Evolutionary conservation across 179 eudicot species (phyloP).

Genomic region (Kewa caespitosa): DNA sequence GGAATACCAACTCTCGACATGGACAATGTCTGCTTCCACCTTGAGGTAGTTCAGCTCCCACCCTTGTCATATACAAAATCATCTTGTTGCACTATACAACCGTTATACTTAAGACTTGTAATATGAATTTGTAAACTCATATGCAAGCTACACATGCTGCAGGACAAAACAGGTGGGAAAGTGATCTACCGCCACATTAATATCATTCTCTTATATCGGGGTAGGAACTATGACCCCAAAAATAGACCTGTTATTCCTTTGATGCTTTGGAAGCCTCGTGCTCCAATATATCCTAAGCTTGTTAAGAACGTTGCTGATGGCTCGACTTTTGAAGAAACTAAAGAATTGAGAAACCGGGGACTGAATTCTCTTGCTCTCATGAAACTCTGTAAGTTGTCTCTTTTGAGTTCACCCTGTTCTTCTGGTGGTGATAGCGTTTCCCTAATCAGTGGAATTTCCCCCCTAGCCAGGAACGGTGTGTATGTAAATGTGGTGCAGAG

Average conservation of each 20-base stretch:
- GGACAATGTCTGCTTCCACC: slow-evolving; percentile 71
- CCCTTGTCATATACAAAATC: background rate
- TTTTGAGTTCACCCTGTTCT: background rate
- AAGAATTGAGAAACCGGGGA: slow-evolving; percentile 76
- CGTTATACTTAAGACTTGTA: no score
- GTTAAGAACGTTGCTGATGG: slow-evolving; percentile 88
- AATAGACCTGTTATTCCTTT: slow-evolving; percentile 67
- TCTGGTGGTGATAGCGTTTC: background rate
- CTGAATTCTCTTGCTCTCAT: slow-evolving; percentile 55
- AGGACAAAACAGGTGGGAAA: slow-evolving; percentile 91
- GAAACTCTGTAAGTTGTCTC: slow-evolving; percentile 64
- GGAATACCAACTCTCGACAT: slow-evolving; percentile 88
- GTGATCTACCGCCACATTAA: slow-evolving; percentile 71
- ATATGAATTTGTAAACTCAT: slow-evolving; percentile 17
- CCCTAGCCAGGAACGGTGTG: slow-evolving; percentile 85
- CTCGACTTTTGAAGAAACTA: slow-evolving; percentile 86
- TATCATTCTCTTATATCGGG: slow-evolving; percentile 72
- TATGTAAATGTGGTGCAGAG: slow-evolving; percentile 79
- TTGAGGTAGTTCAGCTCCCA: slow-evolving; percentile 53
- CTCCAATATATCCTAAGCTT: slow-evolving; percentile 87
- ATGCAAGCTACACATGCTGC: slow-evolving; percentile 12
- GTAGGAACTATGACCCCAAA: slow-evolving; percentile 76
- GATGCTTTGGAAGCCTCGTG: slow-evolving; percentile 92
- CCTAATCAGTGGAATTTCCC: background rate
- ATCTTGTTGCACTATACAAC: no score